Evolutionary conservation across 352 stramenopile species (phyloP).

Genomic region (Phytophthora brassicae): DNA sequence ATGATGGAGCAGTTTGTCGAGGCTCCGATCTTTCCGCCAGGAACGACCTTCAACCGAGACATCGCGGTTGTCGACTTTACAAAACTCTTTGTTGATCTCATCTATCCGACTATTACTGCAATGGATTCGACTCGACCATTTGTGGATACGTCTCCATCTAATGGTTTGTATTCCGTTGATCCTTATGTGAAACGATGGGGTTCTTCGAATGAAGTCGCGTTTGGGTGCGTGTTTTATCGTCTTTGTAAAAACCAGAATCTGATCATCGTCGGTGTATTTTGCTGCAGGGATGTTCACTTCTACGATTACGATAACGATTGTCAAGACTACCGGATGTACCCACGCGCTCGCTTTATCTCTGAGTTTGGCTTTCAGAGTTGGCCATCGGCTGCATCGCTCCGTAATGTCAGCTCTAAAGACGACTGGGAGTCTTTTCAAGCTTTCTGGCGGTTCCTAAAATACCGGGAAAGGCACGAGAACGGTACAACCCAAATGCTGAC

Average conservation of each 20-base stretch:
- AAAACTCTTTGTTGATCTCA: constrained; percentile 78
- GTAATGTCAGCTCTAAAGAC: constrained; percentile 41
- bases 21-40: constrained; percentile 51
- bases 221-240: constrained; percentile 39
- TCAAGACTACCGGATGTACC: constrained; percentile 72
- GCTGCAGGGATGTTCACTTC: constrained; percentile 79
- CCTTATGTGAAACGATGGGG: constrained; percentile 87
- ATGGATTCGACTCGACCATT: constrained; percentile 67
- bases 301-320: constrained; percentile 85
- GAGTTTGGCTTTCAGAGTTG: constrained; percentile 89
- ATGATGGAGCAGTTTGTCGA: constrained; percentile 83
- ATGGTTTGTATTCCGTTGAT: constrained; percentile 72
- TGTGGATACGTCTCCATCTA: constrained; percentile 88
- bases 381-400: constrained; percentile 56
- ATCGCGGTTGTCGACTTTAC: constrained; percentile 79
- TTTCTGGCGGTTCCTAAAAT: constrained; percentile 77
- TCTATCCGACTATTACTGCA: constrained; percentile 51
- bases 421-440: constrained; percentile 73
- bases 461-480: constrained; percentile 81
- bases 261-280: background rate
- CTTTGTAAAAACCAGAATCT: background rate
- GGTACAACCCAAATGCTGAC: constrained; percentile 71
- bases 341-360: constrained; percentile 75
- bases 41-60: constrained; percentile 67
- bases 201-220: constrained; percentile 52